Percentiles rank a stretch among this genome's conserved stretches.
phyloP scores from a whole-genome alignment of 75 land plant genomes.

The Azolla pinnata region DNA sequence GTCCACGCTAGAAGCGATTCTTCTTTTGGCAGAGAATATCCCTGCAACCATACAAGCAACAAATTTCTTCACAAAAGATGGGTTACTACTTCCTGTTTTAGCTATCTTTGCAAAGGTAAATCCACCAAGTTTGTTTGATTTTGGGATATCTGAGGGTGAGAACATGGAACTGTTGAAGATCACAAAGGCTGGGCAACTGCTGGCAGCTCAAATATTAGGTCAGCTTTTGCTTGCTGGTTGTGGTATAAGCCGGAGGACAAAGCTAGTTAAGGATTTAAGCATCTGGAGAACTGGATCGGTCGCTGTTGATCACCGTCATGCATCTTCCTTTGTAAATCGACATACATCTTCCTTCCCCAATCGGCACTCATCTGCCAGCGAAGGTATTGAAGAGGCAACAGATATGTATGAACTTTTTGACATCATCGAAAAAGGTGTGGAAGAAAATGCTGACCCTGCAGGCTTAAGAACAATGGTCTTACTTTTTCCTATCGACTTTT shows the following conservation, averaged over 20 bases:
- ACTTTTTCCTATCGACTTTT: constrained; percentile 31
- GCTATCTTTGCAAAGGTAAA: constrained; percentile 34
- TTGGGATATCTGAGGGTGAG: background rate
- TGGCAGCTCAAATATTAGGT: constrained; percentile 37
- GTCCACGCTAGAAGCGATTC: constrained; percentile 25
- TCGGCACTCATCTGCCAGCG: constrained; percentile 3
- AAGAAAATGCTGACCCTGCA: constrained; percentile 13
- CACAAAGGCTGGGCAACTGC: constrained; percentile 12
- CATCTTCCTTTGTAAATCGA: too few species aligned
- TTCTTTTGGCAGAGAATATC: constrained; percentile 27
- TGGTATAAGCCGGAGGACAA: constrained; percentile 37
- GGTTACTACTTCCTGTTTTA: constrained; percentile 28
- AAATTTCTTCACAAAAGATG: constrained; percentile 24
- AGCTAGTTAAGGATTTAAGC: constrained; percentile 33
- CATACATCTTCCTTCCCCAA: too few species aligned
- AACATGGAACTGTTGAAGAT: background rate
- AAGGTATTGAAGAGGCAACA: constrained; percentile 33
- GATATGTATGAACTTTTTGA: constrained; percentile 46
- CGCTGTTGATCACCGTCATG: constrained; percentile 14
- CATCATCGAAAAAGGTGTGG: constrained; percentile 17
- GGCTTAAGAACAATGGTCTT: constrained; percentile 20
- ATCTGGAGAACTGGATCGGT: constrained; percentile 17
- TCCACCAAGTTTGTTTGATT: constrained; percentile 8
- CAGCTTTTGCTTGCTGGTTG: constrained; percentile 39
- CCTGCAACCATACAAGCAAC: constrained; percentile 34